Evolutionary conservation across 2,329 filamentous ascomycete species (phyloP).

Genomic region (Penicillium sp.): DNA sequence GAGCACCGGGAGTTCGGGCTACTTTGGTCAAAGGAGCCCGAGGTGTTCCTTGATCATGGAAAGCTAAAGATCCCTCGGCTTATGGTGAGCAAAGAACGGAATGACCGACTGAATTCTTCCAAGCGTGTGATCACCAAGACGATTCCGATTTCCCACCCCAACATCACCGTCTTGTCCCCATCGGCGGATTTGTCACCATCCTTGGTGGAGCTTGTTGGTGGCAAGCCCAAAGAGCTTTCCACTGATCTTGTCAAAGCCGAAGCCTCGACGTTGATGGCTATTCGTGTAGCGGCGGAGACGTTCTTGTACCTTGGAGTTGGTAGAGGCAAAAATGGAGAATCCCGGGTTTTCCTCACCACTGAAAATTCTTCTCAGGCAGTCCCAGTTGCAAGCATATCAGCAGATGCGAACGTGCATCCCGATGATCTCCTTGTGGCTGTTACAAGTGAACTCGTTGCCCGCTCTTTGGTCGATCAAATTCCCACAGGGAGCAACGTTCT

Average conservation of each 20-base stretch:
- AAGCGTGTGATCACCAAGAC: not conserved
- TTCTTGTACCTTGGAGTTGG: not conserved
- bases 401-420: not conserved
- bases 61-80: slow-evolving; percentile 21
- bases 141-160: no score
- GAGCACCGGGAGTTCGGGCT: not conserved
- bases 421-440: not conserved
- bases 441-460: not conserved
- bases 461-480: not conserved
- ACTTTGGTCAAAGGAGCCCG: slow-evolving; percentile 25
- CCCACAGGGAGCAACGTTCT: not conserved
- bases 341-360: not conserved
- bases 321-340: not conserved
- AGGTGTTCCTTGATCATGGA: slow-evolving; percentile 23
- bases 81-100: not conserved
- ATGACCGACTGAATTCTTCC: slow-evolving; percentile 11
- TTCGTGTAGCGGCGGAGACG: not conserved
- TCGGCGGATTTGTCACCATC: not conserved
- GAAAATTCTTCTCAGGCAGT: not conserved
- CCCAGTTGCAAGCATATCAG: not conserved
- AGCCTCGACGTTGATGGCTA: not conserved
- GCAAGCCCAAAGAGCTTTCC: not conserved
- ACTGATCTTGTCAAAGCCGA: not conserved
- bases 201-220: not conserved
- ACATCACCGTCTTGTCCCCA: not conserved